phyloP scores from a whole-genome alignment of 495 filamentous ascomycete species.

The Hypoxylon lenormandii region DNA sequence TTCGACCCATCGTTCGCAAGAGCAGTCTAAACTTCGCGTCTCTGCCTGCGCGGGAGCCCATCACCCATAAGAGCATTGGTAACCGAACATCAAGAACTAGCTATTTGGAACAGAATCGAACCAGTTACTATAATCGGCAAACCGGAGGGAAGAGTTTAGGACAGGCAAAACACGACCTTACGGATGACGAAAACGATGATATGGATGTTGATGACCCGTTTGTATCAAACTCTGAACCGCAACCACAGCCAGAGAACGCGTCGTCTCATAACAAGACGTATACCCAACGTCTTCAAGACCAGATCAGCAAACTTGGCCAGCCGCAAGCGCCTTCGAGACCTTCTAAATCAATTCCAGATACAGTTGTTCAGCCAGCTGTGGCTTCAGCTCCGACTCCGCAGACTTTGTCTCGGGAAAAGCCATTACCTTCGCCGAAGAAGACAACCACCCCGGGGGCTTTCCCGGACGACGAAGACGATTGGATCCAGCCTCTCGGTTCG shows the following conservation, averaged over 20 bases:
- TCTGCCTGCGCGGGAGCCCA: conserved; percentile 87
- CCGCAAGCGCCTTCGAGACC: conserved; percentile 72
- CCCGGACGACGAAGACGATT: conserved; percentile 80
- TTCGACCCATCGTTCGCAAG: conserved; percentile 75
- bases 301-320: conserved; percentile 92
- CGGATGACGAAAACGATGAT: conserved; percentile 63
- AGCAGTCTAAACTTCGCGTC: conserved; percentile 94
- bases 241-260: conserved; percentile 50
- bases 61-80: conserved; percentile 82
- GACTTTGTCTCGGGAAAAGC: conserved; percentile 60
- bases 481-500: conserved; percentile 75
- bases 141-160: conserved; percentile 72
- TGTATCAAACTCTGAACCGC: conserved; percentile 50
- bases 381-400: conserved; percentile 61
- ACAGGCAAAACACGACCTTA: conserved; percentile 54
- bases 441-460: conserved; percentile 64
- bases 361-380: conserved; percentile 49
- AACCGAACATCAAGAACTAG: conserved; percentile 79
- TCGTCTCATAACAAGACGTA: conserved; percentile 83
- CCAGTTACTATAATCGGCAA: conserved; percentile 72
- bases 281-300: conserved; percentile 89
- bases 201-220: conserved; percentile 71
- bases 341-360: conserved; percentile 76
- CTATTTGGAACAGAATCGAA: conserved; percentile 76
- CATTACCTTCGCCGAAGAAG: conserved; percentile 50